Conservation (phyloP, 495 filamentous ascomycete genomes). For the Penicillium bovifimosum region DNA sequence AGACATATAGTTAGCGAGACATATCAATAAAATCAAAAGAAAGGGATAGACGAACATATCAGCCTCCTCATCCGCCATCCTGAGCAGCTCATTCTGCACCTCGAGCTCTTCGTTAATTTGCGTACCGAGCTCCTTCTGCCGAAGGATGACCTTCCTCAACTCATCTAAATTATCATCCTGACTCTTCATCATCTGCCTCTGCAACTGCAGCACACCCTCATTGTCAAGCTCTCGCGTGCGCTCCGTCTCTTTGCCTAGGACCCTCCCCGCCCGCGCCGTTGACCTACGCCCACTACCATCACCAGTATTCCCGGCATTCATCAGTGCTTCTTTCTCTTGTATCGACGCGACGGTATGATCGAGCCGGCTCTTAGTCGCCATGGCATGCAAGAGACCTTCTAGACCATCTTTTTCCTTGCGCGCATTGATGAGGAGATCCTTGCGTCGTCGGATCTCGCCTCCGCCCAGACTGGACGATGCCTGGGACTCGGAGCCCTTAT, state of each 20-base stretch:
- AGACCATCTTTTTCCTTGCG: conserved; percentile 80
- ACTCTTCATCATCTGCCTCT: conserved; percentile 74
- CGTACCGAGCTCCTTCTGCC: conserved; percentile 81
- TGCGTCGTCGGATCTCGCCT: conserved; percentile 78
- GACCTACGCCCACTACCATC: conserved; percentile 19
- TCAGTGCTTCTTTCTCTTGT: conserved; percentile 52
- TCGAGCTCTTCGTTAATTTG: conserved; percentile 81
- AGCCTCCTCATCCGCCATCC: conserved; percentile 67
- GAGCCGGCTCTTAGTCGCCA: conserved; percentile 54
- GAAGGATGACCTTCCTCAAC: conserved; percentile 66
- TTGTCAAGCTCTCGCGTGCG: conserved; percentile 88
- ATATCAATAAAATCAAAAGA: background rate
- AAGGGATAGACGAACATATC: conserved; percentile 43
- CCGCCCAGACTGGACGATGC: conserved; percentile 54
- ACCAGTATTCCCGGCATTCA: conserved; percentile 18
- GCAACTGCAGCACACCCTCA: conserved; percentile 77
- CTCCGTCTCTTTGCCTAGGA: conserved; percentile 86
- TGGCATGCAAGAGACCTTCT: conserved; percentile 70
- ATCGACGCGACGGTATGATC: conserved; percentile 45
- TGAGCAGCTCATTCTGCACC: conserved; percentile 77
- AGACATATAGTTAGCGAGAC: conserved; percentile 18
- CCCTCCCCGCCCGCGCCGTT: conserved; percentile 48
- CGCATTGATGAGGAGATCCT: conserved; percentile 71
- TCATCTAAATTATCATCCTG: conserved; percentile 79
- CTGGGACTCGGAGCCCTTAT: conserved; percentile 1